Evolutionary conservation across 371 early-diverging fungal genomes (phyloP).

Genomic region (Mortierella sp.): DNA sequence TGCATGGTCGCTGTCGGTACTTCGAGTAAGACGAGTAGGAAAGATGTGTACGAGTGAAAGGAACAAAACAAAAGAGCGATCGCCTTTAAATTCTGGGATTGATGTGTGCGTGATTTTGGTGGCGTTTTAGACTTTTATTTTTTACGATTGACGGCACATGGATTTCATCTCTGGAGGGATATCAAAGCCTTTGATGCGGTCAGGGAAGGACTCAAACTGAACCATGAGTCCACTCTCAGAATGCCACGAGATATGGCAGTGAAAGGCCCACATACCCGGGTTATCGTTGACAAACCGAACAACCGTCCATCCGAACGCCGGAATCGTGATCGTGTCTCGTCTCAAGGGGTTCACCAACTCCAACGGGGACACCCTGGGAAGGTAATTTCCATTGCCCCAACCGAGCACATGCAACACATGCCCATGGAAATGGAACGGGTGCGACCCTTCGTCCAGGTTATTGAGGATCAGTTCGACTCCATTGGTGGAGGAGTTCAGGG

Average conservation of each 20-base stretch:
- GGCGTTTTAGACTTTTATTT: background rate
- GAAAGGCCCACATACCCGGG: slow-evolving; percentile 81
- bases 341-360: slow-evolving; percentile 66
- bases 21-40: background rate
- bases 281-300: slow-evolving; percentile 80
- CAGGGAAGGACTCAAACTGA: slow-evolving; percentile 34
- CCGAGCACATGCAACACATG: slow-evolving; percentile 72
- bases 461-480: slow-evolving; percentile 36
- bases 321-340: slow-evolving; percentile 75
- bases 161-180: slow-evolving; percentile 31
- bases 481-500: slow-evolving; percentile 20
- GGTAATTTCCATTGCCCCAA: slow-evolving; percentile 63
- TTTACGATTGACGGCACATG: slow-evolving; percentile 20
- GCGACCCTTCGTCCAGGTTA: slow-evolving; percentile 31
- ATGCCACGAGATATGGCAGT: slow-evolving; percentile 90
- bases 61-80: background rate
- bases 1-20: too few species aligned
- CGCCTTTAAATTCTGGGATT: too few species aligned
- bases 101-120: background rate
- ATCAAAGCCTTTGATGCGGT: slow-evolving; percentile 25
- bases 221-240: slow-evolving; percentile 67
- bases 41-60: background rate
- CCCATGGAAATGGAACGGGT: slow-evolving; percentile 73
- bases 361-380: slow-evolving; percentile 19
- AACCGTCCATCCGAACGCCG: slow-evolving; percentile 67